Base-by-base conservation (phyloP, 2,329 filamentous ascomycete genomes). In the Colletotrichum sp. region DNA sequence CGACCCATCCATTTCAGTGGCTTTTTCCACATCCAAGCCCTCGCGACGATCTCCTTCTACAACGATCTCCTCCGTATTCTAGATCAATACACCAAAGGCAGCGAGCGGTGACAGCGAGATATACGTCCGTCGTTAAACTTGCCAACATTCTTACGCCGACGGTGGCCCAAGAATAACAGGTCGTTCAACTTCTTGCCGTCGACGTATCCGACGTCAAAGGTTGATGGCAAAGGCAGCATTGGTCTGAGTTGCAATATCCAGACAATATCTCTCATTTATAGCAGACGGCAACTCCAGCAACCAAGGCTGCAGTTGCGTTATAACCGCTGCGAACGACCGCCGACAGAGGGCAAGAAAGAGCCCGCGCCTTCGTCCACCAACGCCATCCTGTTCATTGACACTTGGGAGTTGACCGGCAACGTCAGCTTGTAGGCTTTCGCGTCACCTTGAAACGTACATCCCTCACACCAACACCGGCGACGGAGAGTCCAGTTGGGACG, bases 21-120 rank as follows among this genome's bases (percentile, higher is more conserved):
- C 18, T 7, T 21, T 21, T 0, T 3, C n/a, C 0, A 21, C 2
- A n/a, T n/a, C 18, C 44, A n/a, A 21, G 44, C n/a, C 0, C 6
- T 49, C n/a, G 4, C n/a, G 44, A 21, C 44, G 3, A 3, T 21
- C n/a, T 49, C 44, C 44, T 49, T n/a, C n/a, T 10, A 6, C 16
- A 12, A 2, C 1, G 1, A 49, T 21, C 44, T 0, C 44, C 6
- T 5, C 1, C 0, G 18, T 12, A 13, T 21, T 13, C 44, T 13
- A 4, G 9, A 12, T 4, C 0, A 49, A 49, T 21, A 49, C 10
- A 3, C 2, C 9, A 1, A 49, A 49, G n/a, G 3, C 5, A 21
- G 44, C 44, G 10, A n/a, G 1, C 6, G 18, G 3, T 7, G 9
- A 49, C 18, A 13, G 44, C 4, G n/a, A 49, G 44, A 49, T 21